Base-by-base conservation (phyloP, 352 stramenopile species). In the Sclerospora graminicola region DNA sequence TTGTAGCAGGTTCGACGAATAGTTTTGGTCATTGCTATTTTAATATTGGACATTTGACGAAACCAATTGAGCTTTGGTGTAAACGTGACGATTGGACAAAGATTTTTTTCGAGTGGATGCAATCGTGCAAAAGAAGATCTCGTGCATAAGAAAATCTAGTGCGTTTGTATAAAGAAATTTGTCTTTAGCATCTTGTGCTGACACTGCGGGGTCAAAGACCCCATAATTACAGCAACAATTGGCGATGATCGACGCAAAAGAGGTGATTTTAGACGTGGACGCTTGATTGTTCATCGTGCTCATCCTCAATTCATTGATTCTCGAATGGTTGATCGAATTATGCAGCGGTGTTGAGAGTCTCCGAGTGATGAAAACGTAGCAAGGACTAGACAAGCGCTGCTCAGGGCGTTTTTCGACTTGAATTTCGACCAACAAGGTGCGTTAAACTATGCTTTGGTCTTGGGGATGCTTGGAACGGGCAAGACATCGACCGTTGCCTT, bases 401-500 rank as follows among this genome's bases (percentile, higher is more conserved):
- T 84, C 24, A 55, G 77, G 6, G 69, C 69, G 24, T 89, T 82
- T 28, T 49, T 41, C n/a, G 56, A 52, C 8, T 56, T 92, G 15
- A 92, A 92, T 40, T 62, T 82, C 8, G 80, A 92, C 41, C 80
- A 92, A 40, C 75, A 89, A 44, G 63, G 58, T 10, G 77, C 63
- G 7, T 72, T 89, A 2, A 92, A 98, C 60, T 98, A 98, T 51
- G 70, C 85, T 20, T 52, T 98, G 14, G 70, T 99, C 20, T 69
- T 98, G 38, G 95, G 94, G 34, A 94, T 98, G 68, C 94, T 93
- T 4, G 93, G 91, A 34, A 97, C 92, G 4, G 96, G 96, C 19
- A 99, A 99, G 63, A 98, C 93, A 0, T 95, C 82, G 26, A 98
- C 91, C 8, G 95, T 99, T 31, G 75, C 82, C 26, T 98, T 98